Percentiles rank a stretch among this genome's conserved stretches.
These are phyloP conservation scores for Erodium moschatum DNA, from an alignment of 441 rosid genomes.

Conservation along the genomic window DNA sequence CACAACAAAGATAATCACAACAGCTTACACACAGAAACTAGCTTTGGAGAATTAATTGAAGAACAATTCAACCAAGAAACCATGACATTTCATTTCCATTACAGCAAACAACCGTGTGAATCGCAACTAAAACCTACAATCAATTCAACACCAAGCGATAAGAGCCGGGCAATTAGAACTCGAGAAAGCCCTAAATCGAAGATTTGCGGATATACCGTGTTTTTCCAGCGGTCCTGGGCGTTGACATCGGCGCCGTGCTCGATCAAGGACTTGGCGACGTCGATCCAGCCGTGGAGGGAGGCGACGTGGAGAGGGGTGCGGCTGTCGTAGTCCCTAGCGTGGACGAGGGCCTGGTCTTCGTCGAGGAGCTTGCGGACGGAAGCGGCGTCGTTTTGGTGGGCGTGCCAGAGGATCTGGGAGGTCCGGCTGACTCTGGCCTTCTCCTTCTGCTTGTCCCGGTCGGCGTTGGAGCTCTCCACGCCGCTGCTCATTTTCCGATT, in stretches of 20 bases:
- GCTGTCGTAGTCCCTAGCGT: conserved; percentile 82
- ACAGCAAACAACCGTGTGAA: not conserved
- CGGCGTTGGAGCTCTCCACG: conserved; percentile 27
- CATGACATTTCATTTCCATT: not conserved
- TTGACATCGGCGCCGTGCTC: conserved; percentile 92
- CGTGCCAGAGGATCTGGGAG: conserved; percentile 89
- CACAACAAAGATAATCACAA: not conserved
- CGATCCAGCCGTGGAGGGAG: conserved; percentile 91
- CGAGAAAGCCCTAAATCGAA: too few species aligned
- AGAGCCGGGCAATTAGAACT: too few species aligned
- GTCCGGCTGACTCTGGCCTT: conserved; percentile 98
- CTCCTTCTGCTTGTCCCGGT: conserved; percentile 66
- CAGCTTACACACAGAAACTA: too few species aligned
- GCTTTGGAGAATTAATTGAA: not conserved
- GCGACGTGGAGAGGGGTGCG: conserved; percentile 95
- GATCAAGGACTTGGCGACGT: conserved; percentile 70
- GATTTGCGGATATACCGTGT: not conserved
- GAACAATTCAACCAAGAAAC: not conserved
- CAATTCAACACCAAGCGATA: too few species aligned
- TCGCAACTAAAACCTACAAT: not conserved
- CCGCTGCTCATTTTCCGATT: conserved; percentile 36
- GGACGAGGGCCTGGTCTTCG: conserved; percentile 75
- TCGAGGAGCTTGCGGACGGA: conserved; percentile 86
- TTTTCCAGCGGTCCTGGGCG: conserved; percentile 30
- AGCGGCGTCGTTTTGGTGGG: conserved; percentile 84